Evolutionary conservation across 2,329 filamentous ascomycete species (phyloP), one percentile per base, ranked within the genome.

Genomic region (Pyrenophora teres): DNA sequence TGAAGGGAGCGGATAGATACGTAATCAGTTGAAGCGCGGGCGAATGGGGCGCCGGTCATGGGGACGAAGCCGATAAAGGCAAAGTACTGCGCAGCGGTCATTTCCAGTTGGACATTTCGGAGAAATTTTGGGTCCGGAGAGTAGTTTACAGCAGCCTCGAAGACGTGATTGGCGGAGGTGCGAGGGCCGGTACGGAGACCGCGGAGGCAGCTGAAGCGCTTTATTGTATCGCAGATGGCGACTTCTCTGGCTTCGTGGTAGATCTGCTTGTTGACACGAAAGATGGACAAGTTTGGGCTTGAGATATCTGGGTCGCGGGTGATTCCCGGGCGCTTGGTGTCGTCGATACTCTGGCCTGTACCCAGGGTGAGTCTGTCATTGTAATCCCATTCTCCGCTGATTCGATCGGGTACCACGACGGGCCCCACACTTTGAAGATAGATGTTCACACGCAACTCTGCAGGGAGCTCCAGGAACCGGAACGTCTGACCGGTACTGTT

Each of bases 401-500:
- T 30, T 8, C 44, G 15, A 18, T 57, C 46, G 4, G 59, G 59
- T 1, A 59, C 43, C 2, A 56, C 19, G 27, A 62, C 42, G 6
- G 46, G 36, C 3, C 59, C 59, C 25, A 64, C 40, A 7, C 39
- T 38, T 1, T 56, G 51, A 2, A 55, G n/a, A 25, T 62, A 64
- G 2, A 63, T 32, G 9, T 35, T 16, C 5, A 56, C 37, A 6
- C 60, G 52, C 30, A 63, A 6, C 39, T 64, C 62, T 0, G 25
- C 12, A 8, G 60, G 62, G 4, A 64, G 46, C 3, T 56, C 31
- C 1, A 63, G 23, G 1, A 64, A 23, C 5, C 21, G 32, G 38
- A 64, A 62, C 6, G 16, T 3, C 16, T 57, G 50, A 8, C 52
- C 57, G 5, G 43, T 64, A 6, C 25, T 40, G 1, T 41, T 10